phyloP scores from a whole-genome alignment of 352 stramenopile genomes.

The Achlya hypogyna region DNA sequence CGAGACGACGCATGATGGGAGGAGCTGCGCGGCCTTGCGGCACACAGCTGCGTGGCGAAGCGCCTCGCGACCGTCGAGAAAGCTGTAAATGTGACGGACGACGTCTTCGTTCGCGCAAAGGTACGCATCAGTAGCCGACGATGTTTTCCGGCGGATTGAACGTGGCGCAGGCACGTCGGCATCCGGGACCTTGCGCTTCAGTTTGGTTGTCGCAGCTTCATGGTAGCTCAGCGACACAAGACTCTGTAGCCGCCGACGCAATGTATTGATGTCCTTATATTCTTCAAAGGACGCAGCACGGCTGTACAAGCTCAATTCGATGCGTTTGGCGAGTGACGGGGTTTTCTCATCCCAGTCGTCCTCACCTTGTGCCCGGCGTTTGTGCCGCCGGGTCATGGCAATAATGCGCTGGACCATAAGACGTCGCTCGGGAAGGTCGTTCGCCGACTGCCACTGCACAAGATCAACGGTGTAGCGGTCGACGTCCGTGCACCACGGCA shows the following conservation, averaged over 20 bases:
- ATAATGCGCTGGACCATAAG: conserved; percentile 67
- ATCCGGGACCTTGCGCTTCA: conserved; percentile 17
- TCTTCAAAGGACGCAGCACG: conserved; percentile 72
- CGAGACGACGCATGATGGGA: conserved; percentile 49
- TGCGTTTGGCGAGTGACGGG: conserved; percentile 75
- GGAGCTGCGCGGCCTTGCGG: conserved; percentile 42
- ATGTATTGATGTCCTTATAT: conserved; percentile 77
- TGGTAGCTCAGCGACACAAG: conserved; percentile 83
- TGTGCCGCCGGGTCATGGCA: conserved; percentile 40
- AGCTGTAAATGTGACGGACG: conserved; percentile 55
- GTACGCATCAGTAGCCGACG: conserved; percentile 22
- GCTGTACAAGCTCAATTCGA: conserved; percentile 79
- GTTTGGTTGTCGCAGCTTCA: conserved; percentile 58
- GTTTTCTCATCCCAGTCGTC: conserved; percentile 41
- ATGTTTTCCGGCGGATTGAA: neutral
- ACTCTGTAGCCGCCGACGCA: conserved; percentile 68
- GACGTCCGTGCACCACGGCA: neutral
- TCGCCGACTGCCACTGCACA: conserved; percentile 55
- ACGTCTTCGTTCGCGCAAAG: conserved; percentile 68
- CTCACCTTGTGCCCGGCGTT: conserved; percentile 26
- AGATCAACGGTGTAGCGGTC: conserved; percentile 72
- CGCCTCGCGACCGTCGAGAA: conserved; percentile 53
- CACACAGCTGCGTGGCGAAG: conserved; percentile 54
- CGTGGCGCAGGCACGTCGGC: neutral
- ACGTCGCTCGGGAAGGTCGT: conserved; percentile 48